Evolutionary conservation across 2,329 filamentous ascomycete genomes (phyloP).

Genomic region (Akanthomyces uredinophilus): DNA sequence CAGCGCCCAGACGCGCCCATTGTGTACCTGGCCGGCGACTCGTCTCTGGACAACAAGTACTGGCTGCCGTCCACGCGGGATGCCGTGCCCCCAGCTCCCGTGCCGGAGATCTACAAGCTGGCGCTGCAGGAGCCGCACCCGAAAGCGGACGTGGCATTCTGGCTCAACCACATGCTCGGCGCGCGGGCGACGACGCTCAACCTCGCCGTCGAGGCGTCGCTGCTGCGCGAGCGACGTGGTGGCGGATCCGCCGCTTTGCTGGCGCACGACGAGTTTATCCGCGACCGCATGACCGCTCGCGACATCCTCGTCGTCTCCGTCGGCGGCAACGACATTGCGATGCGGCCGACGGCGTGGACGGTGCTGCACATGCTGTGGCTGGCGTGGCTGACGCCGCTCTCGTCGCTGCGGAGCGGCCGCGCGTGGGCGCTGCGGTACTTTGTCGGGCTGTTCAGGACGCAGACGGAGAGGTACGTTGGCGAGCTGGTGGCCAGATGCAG

Average conservation of each 20-base stretch:
- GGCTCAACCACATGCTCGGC: slow-evolving; percentile 11
- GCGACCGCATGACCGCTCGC: background rate
- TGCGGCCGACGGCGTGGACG: background rate
- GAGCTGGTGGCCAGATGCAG: background rate
- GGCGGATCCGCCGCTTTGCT: background rate
- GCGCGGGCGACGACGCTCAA: slow-evolving; percentile 6
- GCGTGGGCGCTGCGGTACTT: slow-evolving; percentile 10
- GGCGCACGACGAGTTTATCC: slow-evolving; percentile 8
- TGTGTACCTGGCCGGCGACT: slow-evolving; percentile 12
- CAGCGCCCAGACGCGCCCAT: background rate
- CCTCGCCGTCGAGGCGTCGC: slow-evolving; percentile 6
- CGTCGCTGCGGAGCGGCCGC: slow-evolving; percentile 4
- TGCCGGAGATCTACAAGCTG: background rate
- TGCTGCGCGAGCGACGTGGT: slow-evolving; percentile 5
- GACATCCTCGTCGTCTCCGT: slow-evolving; percentile 11
- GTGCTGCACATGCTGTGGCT: slow-evolving; percentile 9
- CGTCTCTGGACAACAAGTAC: slow-evolving; percentile 11
- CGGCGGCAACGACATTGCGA: slow-evolving; percentile 12
- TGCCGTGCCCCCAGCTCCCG: too few species aligned
- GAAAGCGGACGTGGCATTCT: slow-evolving; percentile 6
- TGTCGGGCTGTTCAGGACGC: background rate
- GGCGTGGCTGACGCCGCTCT: slow-evolving; percentile 10
- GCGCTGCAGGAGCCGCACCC: background rate
- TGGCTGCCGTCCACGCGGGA: background rate
- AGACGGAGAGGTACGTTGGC: background rate